These are phyloP conservation scores for Curvularia hawaiiensis DNA, from an alignment of 2,329 filamentous ascomycete genomes.

Conservation along the genomic window DNA sequence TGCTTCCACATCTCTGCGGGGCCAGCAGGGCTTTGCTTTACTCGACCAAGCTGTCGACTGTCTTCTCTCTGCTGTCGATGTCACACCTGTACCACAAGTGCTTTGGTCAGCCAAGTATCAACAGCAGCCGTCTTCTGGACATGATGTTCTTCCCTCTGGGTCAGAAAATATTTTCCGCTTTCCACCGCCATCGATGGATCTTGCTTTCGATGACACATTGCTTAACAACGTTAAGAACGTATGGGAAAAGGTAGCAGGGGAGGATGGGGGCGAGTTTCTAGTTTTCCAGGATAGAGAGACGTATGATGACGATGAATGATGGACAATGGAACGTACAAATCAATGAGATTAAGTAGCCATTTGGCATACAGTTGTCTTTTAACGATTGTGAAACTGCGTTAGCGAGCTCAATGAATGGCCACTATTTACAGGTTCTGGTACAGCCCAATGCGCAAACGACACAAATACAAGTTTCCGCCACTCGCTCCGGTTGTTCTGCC, in stretches of 20 bases:
- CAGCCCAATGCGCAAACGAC: neutral
- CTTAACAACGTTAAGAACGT: constrained; percentile 70
- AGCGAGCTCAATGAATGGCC: neutral
- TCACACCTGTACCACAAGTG: constrained; percentile 45
- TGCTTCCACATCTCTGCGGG: constrained; percentile 52
- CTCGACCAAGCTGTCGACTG: constrained; percentile 50
- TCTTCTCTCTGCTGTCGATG: constrained; percentile 49
- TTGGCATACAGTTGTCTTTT: neutral
- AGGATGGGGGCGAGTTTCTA: constrained; percentile 68
- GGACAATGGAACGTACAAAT: neutral
- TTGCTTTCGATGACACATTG: constrained; percentile 75
- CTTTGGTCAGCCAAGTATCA: constrained; percentile 62
- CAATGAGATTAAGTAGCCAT: neutral
- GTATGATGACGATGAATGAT: constrained; percentile 59
- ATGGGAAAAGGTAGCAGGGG: constrained; percentile 69
- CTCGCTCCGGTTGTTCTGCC: no score
- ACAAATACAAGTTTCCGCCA: neutral
- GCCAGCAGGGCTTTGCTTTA: constrained; percentile 40
- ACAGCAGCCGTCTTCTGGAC: constrained; percentile 45
- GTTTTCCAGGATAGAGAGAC: constrained; percentile 77
- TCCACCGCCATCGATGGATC: constrained; percentile 63
- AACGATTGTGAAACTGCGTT: neutral
- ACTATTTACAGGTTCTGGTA: neutral
- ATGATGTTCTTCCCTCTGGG: constrained; percentile 28
- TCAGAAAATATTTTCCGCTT: constrained; percentile 60